Evolutionary conservation across 1,284 basidiomycete species (phyloP).

Genomic region (Cutaneotrichosporon spelunceum): DNA sequence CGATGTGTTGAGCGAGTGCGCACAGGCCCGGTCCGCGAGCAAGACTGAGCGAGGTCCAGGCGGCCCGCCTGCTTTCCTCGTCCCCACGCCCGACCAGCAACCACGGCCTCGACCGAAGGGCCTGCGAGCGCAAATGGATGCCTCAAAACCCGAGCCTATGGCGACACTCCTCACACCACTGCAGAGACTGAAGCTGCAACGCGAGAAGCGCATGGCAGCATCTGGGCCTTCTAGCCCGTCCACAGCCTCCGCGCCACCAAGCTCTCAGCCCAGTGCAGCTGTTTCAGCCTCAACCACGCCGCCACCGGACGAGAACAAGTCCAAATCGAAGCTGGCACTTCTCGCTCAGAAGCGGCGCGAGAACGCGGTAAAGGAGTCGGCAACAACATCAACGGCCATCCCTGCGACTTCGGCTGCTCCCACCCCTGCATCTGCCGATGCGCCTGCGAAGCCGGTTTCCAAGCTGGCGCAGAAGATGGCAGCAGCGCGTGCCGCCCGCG

Average conservation of each 20-base stretch:
- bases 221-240: background rate
- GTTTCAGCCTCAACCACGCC: background rate
- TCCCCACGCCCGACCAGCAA: constrained; percentile 40
- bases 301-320: constrained; percentile 34
- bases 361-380: constrained; percentile 26
- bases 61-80: constrained; percentile 33
- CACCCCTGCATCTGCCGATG: constrained; percentile 6
- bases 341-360: constrained; percentile 62
- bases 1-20: constrained; percentile 11
- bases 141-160: constrained; percentile 12
- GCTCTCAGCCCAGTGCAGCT: background rate
- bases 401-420: constrained; percentile 6
- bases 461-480: constrained; percentile 58
- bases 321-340: constrained; percentile 66
- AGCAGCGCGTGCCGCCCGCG: constrained; percentile 41
- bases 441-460: constrained; percentile 52
- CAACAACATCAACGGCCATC: background rate
- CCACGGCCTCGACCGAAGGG: constrained; percentile 24
- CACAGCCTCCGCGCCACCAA: constrained; percentile 41
- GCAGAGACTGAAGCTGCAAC: constrained; percentile 60
- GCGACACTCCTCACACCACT: constrained; percentile 65
- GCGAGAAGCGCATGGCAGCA: constrained; percentile 32
- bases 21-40: constrained; percentile 4
- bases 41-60: constrained; percentile 37
- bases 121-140: background rate